phyloP scores from a whole-genome alignment of 208 protist species.

The Blechomonas ayalai region DNA sequence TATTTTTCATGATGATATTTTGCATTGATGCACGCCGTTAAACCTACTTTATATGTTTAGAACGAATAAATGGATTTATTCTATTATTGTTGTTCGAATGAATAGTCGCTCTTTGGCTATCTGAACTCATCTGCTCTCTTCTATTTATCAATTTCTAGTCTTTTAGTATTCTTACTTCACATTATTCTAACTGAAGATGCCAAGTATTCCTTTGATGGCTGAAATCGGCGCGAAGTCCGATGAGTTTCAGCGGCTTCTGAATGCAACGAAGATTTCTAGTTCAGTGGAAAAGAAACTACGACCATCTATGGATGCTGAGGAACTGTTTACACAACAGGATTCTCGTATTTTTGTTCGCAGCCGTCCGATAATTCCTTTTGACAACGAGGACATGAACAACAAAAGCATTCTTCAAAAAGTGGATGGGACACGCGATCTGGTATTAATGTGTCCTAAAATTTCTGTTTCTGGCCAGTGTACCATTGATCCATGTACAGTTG shows the following conservation, averaged over 20 bases:
- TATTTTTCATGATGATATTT: too few species aligned
- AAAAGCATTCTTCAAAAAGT: conserved; percentile 78
- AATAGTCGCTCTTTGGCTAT: too few species aligned
- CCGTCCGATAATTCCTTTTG: conserved; percentile 76
- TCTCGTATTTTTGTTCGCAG: conserved; percentile 82
- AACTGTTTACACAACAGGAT: conserved; percentile 76
- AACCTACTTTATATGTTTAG: too few species aligned
- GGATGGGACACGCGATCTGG: conserved; percentile 56
- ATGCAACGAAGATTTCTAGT: conserved; percentile 46
- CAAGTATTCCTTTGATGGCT: conserved; percentile 77
- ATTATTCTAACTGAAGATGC: too few species aligned
- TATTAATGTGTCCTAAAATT: conserved; percentile 82
- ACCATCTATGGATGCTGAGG: conserved; percentile 43
- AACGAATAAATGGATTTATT: too few species aligned
- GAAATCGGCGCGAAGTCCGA: conserved; percentile 76
- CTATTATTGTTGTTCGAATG: too few species aligned
- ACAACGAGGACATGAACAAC: conserved; percentile 58
- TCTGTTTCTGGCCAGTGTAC: conserved; percentile 71
- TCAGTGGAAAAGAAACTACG: conserved; percentile 51
- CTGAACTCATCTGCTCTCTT: too few species aligned
- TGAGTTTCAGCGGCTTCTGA: conserved; percentile 78
- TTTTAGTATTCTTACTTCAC: too few species aligned
- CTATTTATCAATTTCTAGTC: too few species aligned
- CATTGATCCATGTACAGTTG: conserved; percentile 64
- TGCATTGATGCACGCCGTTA: too few species aligned